Evolutionary conservation across 371 early-diverging fungal genomes (phyloP).

Genomic region (Mortierella sp.): DNA sequence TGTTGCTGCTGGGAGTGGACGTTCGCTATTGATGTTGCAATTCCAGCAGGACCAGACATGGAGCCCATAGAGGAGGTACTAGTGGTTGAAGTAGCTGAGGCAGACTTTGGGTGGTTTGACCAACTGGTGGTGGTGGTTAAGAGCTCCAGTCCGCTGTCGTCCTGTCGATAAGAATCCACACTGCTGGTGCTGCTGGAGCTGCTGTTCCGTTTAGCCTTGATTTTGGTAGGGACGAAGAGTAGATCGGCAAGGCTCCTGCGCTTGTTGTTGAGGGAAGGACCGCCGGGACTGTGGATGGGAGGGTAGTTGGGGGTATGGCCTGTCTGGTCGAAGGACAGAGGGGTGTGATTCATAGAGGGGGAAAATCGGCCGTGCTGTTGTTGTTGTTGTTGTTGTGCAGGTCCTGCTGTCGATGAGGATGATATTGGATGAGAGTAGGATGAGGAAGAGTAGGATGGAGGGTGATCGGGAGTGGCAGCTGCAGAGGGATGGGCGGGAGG

Average conservation of each 20-base stretch:
- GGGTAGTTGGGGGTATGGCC: slow-evolving; percentile 5
- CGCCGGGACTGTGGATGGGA: slow-evolving; percentile 5
- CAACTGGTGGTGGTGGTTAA: not conserved
- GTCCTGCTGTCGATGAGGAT: not conserved
- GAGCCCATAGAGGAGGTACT: not conserved
- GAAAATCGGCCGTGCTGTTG: slow-evolving; percentile 11
- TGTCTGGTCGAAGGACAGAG: slow-evolving; percentile 24
- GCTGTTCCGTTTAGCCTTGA: slow-evolving; percentile 45
- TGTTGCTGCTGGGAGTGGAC: slow-evolving; percentile 3
- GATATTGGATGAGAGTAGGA: slow-evolving; percentile 8
- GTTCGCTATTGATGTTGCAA: not conserved
- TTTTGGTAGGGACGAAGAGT: slow-evolving; percentile 49
- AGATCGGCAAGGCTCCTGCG: slow-evolving; percentile 49
- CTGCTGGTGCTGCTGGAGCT: slow-evolving; percentile 36
- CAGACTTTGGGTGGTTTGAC: slow-evolving; percentile 35
- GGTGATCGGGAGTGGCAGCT: slow-evolving; percentile 19
- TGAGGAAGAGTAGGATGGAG: not conserved
- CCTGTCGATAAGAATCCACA: slow-evolving; percentile 43
- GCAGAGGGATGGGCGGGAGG: slow-evolving; percentile 11
- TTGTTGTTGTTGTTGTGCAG: not conserved
- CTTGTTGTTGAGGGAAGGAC: slow-evolving; percentile 38
- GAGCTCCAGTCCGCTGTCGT: slow-evolving; percentile 16
- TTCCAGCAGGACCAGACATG: not conserved
- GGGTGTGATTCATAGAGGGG: slow-evolving; percentile 28
- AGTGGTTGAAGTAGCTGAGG: slow-evolving; percentile 19